A percentile compares a stretch with the other conserved stretches of the same genome.
Conservation (phyloP, 2,329 filamentous ascomycete genomes). For the Purpureocillium lavendulum region DNA sequence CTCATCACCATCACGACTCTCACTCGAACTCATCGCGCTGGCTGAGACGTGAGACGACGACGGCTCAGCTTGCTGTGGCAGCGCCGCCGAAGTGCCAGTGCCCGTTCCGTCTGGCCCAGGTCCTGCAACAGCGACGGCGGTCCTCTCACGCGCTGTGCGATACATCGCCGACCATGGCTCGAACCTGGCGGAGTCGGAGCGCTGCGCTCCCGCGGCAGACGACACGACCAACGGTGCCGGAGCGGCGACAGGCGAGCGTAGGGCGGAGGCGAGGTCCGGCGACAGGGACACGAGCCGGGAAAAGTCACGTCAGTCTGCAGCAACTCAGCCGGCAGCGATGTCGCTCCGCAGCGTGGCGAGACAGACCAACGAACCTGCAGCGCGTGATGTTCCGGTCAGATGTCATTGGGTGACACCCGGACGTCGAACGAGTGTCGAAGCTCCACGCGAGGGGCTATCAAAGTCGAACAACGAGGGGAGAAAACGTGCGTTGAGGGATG, state of each 20-base stretch:
- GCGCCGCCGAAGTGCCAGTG: neutral
- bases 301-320: neutral
- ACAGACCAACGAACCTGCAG: neutral
- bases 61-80: neutral
- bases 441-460: no score
- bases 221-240: no score
- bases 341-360: neutral
- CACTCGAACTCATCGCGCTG: neutral
- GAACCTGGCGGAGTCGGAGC: no score
- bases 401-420: conserved; percentile 2
- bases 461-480: neutral
- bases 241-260: no score
- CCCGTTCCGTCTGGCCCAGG: no score
- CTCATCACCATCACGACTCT: neutral
- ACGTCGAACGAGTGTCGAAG: neutral
- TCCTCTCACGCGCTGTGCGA: neutral
- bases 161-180: neutral
- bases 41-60: neutral
- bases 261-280: neutral
- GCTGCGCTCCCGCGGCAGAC: no score
- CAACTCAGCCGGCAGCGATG: neutral
- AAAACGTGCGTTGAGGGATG: conserved; percentile 4
- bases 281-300: neutral
- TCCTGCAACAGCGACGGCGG: neutral
- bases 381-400: conserved; percentile 1